A percentile compares a stretch with the other conserved stretches of the same genome.
These are phyloP conservation scores for Diatrype stigma DNA, from an alignment of 2,329 filamentous ascomycete genomes.

Conservation along the genomic window DNA sequence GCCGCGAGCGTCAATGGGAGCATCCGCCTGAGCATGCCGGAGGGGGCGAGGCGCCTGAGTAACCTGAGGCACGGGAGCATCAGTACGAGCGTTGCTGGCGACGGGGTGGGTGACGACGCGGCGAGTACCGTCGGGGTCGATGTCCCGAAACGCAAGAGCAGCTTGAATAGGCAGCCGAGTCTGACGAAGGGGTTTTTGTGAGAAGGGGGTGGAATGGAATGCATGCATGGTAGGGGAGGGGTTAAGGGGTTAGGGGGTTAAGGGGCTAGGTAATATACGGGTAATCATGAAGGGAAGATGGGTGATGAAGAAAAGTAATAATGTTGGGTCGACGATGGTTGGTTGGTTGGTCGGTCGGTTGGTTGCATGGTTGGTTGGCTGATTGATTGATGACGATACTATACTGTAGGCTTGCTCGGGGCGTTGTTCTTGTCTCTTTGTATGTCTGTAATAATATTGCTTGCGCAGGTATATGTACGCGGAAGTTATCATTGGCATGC, in stretches of 20 bases:
- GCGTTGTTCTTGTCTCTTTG: too few relatives aligned
- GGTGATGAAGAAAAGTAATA: background rate
- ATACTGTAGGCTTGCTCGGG: too few relatives aligned
- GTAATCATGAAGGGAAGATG: background rate
- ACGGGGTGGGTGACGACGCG: slow-evolving; percentile 35
- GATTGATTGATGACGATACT: too few relatives aligned
- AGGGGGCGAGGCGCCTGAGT: slow-evolving; percentile 27
- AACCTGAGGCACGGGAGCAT: slow-evolving; percentile 50
- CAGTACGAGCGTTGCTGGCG: background rate
- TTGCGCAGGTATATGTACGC: too few relatives aligned
- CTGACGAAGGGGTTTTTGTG: slow-evolving; percentile 76
- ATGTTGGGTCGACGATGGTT: too few relatives aligned
- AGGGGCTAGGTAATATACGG: background rate
- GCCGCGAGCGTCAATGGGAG: slow-evolving; percentile 17
- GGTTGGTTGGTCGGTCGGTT: too few relatives aligned
- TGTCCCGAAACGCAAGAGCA: slow-evolving; percentile 62
- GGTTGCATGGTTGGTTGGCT: too few relatives aligned
- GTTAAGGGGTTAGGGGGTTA: background rate
- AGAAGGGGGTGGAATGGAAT: background rate
- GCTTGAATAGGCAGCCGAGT: slow-evolving; percentile 59
- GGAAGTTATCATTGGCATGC: too few relatives aligned
- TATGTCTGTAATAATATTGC: too few relatives aligned
- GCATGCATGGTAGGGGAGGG: background rate
- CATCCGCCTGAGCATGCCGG: slow-evolving; percentile 23
- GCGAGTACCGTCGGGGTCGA: slow-evolving; percentile 33